Percentiles rank a stretch among this genome's conserved stretches.
Conservation (phyloP, 495 filamentous ascomycete species). For the Immersiella caudata region DNA sequence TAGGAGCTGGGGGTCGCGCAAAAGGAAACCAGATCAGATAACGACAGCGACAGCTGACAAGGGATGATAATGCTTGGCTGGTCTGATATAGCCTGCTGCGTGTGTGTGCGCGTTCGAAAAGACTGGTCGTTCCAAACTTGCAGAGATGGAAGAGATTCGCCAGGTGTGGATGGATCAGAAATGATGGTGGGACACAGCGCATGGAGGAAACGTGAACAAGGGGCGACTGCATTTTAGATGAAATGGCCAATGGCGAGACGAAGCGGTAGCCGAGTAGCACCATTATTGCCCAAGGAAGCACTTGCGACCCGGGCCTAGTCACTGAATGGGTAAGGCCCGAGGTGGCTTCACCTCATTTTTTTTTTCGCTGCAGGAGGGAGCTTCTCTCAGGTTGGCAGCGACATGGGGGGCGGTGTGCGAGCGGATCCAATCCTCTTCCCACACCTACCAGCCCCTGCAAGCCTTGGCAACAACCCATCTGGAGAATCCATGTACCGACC, state of each 20-base stretch:
- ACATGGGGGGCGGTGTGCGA: conserved; percentile 38
- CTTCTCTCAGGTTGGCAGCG: conserved; percentile 24
- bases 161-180: conserved; percentile 48
- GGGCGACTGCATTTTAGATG: conserved; percentile 49
- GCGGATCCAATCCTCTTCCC: conserved; percentile 21
- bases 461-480: conserved; percentile 24
- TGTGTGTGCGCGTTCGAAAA: conserved; percentile 9
- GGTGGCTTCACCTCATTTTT: conserved; percentile 12
- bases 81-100: conserved; percentile 22
- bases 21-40: conserved; percentile 11
- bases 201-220: conserved; percentile 48
- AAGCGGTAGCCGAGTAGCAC: conserved; percentile 36
- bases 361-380: conserved; percentile 7
- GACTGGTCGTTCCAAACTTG: conserved; percentile 19
- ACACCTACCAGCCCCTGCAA: conserved; percentile 20
- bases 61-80: conserved; percentile 29
- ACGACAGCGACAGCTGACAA: conserved; percentile 34
- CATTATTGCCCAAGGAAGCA: conserved; percentile 47
- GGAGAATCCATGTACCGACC: conserved; percentile 34
- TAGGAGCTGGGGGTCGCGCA: conserved; percentile 27
- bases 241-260: conserved; percentile 49
- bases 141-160: conserved; percentile 35
- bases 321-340: conserved; percentile 33
- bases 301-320: conserved; percentile 49
- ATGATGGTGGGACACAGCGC: conserved; percentile 46